Percentiles rank a stretch among this genome's conserved stretches.
phyloP scores from a whole-genome alignment of 768 basidiomycete genomes.

The Agrocybe pediades region DNA sequence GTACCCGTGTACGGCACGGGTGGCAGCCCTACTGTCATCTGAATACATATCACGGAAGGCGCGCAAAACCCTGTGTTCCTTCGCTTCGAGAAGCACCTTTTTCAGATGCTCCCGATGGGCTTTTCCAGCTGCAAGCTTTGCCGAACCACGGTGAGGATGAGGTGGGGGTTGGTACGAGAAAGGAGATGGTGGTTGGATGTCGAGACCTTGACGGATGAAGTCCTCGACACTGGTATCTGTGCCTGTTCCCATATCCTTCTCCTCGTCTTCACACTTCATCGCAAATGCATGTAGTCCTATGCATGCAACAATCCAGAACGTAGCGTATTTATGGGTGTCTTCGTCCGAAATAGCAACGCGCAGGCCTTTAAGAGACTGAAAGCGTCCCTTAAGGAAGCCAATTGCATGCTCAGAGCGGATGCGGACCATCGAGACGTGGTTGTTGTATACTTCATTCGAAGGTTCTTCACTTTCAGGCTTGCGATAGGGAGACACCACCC shows the following conservation, averaged over 20 bases:
- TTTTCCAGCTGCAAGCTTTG: too few relatives aligned
- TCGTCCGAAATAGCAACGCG: conserved; percentile 25
- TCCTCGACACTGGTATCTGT: not conserved
- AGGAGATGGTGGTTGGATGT: not conserved
- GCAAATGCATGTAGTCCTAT: conserved; percentile 32
- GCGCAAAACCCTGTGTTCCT: too few relatives aligned
- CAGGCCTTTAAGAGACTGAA: conserved; percentile 33
- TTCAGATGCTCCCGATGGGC: too few relatives aligned
- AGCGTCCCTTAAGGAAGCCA: conserved; percentile 41
- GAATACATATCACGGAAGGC: too few relatives aligned
- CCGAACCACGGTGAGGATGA: not conserved
- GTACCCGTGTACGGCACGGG: too few relatives aligned
- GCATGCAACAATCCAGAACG: conserved; percentile 31
- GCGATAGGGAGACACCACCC: conserved; percentile 13
- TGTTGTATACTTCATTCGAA: conserved; percentile 30
- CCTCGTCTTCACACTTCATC: conserved; percentile 27
- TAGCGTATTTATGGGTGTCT: conserved; percentile 25
- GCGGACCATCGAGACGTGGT: conserved; percentile 34
- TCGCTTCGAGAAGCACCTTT: too few relatives aligned
- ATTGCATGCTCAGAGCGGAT: conserved; percentile 41
- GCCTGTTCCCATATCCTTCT: conserved; percentile 8
- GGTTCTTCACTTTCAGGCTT: conserved; percentile 8
- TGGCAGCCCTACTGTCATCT: too few relatives aligned
- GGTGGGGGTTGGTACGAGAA: not conserved
- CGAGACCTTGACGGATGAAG: not conserved